Evolutionary conservation across 352 stramenopile genomes (phyloP).

Genomic region (Blastocystis sp.): DNA sequence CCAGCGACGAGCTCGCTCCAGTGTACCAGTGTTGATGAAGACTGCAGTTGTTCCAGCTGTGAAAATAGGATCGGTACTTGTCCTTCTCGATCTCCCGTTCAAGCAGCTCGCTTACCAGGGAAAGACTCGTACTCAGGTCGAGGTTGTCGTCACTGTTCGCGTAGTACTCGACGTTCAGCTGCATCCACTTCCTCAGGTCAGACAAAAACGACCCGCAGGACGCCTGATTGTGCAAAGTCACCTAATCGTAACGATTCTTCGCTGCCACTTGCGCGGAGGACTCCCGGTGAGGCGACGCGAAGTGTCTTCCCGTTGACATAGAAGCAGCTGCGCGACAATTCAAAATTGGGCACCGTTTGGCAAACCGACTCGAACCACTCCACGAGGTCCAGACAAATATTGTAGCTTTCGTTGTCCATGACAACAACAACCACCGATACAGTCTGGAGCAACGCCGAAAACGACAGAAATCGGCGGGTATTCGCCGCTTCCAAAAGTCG

Average conservation of each 20-base stretch:
- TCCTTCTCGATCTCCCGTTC: slow-evolving; percentile 67
- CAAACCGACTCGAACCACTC: slow-evolving; percentile 70
- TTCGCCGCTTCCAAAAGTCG: neutral
- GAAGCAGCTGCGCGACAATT: slow-evolving; percentile 42
- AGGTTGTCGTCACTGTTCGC: neutral
- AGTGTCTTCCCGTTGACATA: slow-evolving; percentile 41
- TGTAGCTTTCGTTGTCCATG: slow-evolving; percentile 63
- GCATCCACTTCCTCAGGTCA: slow-evolving; percentile 53
- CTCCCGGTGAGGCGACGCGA: slow-evolving; percentile 14
- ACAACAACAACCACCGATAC: neutral
- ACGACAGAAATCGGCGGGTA: neutral
- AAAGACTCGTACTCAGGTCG: slow-evolving; percentile 23
- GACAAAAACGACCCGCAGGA: slow-evolving; percentile 34
- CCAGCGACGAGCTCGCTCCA: neutral
- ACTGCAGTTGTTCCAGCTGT: slow-evolving; percentile 41
- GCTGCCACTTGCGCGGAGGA: slow-evolving; percentile 1
- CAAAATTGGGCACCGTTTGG: slow-evolving; percentile 42
- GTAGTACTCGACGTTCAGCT: slow-evolving; percentile 11
- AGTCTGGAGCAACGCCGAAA: no score
- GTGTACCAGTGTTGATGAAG: slow-evolving; percentile 58
- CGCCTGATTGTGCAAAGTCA: slow-evolving; percentile 34
- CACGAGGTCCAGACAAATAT: slow-evolving; percentile 36
- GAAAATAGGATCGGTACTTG: slow-evolving; percentile 38
- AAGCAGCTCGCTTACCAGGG: slow-evolving; percentile 17
- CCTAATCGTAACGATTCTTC: neutral